Base-by-base conservation (phyloP, 2,329 filamentous ascomycete species). In the Diaporthe sp. region DNA sequence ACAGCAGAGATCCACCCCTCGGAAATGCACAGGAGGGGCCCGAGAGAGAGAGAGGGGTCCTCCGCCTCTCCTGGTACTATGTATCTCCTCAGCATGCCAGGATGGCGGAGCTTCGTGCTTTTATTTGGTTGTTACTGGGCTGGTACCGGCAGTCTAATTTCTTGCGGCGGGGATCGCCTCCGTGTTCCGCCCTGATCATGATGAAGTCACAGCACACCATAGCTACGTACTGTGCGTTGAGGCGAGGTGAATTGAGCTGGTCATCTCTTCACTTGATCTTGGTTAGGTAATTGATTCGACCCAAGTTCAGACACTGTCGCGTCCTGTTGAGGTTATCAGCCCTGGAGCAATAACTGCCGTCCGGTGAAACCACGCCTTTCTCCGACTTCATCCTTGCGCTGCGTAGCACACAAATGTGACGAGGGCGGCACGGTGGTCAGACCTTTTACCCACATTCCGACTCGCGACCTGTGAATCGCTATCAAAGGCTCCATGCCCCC, bases 11-110 rank as follows among this genome's bases (percentile, higher is more conserved):
- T 68, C 65, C 65, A 68, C 65, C 46, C 53, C 15, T 68, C 65
- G 65, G 65, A 68, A 68, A 68, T 68, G 65, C 65, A 53, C 65
- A 68, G 65, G 65, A 68, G 65, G 46, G 65, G 46, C 10, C 65
- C 65, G 65, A 68, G 46, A 34, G 31, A 34, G 31, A 34, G 6
- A 31, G n/a, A 37, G 44, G 28, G 44, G 62, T 25, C 65, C 31
- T 68, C 34, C 28, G 15, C 49, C 65, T 68, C 65, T 68, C 65
- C 42, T 46, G 25, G 46, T 53, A 28, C 31, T 2, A 53, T 51
- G 22, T 53, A 53, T 68, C 46, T 53, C 46, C 31, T 68, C 65
- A 68, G 65, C 13, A 37, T 68, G 13, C 37, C 49, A 22, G 65
- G 34, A 53, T 42, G 65, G 49, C 65, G 46, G 31, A 68, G 65